Evolutionary conservation across 140 eudicot genomes (phyloP).

Genomic region (Erigeron philadelphicus): DNA sequence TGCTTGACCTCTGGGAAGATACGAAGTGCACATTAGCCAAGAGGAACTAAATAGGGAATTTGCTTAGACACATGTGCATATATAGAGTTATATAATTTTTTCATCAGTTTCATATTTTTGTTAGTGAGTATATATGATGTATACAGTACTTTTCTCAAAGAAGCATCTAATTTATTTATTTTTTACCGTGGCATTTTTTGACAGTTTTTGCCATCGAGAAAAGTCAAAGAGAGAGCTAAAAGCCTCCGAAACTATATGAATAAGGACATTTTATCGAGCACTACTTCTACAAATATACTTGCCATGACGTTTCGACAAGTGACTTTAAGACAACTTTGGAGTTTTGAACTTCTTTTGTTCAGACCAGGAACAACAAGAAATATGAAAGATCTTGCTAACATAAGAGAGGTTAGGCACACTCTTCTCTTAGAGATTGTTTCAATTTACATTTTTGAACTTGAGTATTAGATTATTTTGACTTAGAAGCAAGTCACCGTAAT

Average conservation of each 20-base stretch:
- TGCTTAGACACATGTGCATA: neutral
- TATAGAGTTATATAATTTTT: neutral
- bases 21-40: neutral
- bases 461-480: neutral
- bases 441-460: neutral
- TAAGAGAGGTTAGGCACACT: slow-evolving; percentile 64
- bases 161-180: neutral
- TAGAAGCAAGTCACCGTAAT: neutral
- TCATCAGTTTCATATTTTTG: neutral
- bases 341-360: slow-evolving; percentile 56
- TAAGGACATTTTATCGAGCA: slow-evolving; percentile 45
- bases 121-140: no score
- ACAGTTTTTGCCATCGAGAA: slow-evolving; percentile 78
- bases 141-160: no score
- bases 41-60: neutral
- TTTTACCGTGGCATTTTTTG: neutral
- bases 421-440: slow-evolving; percentile 1
- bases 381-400: slow-evolving; percentile 73
- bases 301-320: slow-evolving; percentile 97
- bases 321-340: slow-evolving; percentile 59
- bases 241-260: slow-evolving; percentile 39
- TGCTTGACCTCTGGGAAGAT: neutral
- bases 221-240: slow-evolving; percentile 69
- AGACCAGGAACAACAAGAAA: slow-evolving; percentile 67
- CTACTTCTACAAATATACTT: slow-evolving; percentile 54